These are phyloP conservation scores for Leccinellum albellum DNA, from an alignment of 768 basidiomycete genomes.

Conservation along the genomic window DNA sequence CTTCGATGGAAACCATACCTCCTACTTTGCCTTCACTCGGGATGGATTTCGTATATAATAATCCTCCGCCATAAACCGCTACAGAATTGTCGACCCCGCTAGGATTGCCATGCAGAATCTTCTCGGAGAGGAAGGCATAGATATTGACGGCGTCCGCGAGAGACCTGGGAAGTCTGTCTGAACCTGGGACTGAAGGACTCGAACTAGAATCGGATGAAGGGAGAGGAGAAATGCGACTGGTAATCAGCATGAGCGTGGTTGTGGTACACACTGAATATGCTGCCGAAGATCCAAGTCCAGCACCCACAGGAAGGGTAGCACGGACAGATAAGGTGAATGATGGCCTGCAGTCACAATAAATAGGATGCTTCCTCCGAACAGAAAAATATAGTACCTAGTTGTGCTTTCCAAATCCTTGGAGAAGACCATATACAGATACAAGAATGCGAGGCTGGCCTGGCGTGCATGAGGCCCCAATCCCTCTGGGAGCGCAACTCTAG, in stretches of 20 bases:
- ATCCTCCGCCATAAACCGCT: slow-evolving; percentile 86
- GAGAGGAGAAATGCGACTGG: slow-evolving; percentile 63
- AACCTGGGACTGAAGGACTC: slow-evolving; percentile 32
- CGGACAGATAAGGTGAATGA: slow-evolving; percentile 79
- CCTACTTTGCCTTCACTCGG: slow-evolving; percentile 56
- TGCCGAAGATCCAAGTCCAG: slow-evolving; percentile 95
- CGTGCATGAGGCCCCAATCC: slow-evolving; percentile 35
- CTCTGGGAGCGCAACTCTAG: slow-evolving; percentile 35
- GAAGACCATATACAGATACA: slow-evolving; percentile 91
- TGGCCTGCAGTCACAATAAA: slow-evolving; percentile 43
- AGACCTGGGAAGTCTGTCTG: slow-evolving; percentile 54
- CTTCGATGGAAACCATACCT: slow-evolving; percentile 82
- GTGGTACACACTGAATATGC: slow-evolving; percentile 90
- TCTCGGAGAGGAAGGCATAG: slow-evolving; percentile 94
- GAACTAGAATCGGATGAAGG: slow-evolving; percentile 24
- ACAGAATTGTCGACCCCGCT: slow-evolving; percentile 98
- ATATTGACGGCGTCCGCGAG: slow-evolving; percentile 81
- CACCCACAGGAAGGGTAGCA: slow-evolving; percentile 88
- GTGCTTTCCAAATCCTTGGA: slow-evolving; percentile 37
- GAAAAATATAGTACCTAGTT: slow-evolving; percentile 49
- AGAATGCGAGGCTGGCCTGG: slow-evolving; percentile 66
- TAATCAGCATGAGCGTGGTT: slow-evolving; percentile 72
- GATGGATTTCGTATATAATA: slow-evolving; percentile 79
- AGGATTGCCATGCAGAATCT: slow-evolving; percentile 94
- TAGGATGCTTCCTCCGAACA: slow-evolving; percentile 7